Base-by-base conservation (phyloP, 208 protist species). In the Leishmania tarentolae region DNA sequence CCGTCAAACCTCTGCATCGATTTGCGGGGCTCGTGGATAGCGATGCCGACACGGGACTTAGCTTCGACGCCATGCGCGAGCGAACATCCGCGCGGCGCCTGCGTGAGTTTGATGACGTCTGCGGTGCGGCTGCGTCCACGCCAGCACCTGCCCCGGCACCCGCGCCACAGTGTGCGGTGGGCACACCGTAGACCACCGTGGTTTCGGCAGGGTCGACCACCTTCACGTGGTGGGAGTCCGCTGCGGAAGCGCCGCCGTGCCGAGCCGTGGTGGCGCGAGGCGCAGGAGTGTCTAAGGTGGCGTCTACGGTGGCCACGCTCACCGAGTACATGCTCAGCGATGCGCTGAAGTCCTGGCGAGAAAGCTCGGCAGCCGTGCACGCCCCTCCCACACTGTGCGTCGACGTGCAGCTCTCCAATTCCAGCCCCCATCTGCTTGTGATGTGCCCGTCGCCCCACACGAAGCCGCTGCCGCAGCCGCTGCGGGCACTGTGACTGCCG, bases 1-100 rank as follows among this genome's bases (percentile, higher is more conserved):
- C 50, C 0, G 71, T 19, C 1, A 28, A 69, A 35, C 24, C 44
- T 35, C 19, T 47, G 31, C 17, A 21, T 47, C 72, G 71, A 4
- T 57, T 71, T 24, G 71, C 46, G n/a, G 53, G 42, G 17, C 53
- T 56, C 31, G 46, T 42, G 15, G 69, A 63, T 57, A 19, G 50
- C 1, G 63, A 79, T 0, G 61, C 47, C 37, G 53, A 61, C 44
- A 50, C 24, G 42, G 42, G 61, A 2, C 28, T 40, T 5, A 79
- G 3, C 35, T 59, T 79, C 3, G 59, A 37, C 46, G 21, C 42
- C 24, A 79, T 7, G 57, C 75, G 75, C 61, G 35, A 1, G 57
- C 63, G 75, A 3, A 79, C 19, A 50, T 79, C 75, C 2, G 72
- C 44, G 59, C 57, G 75, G 61, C 75, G 75, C 19, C 75, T 40